Conservation (phyloP, 1,284 basidiomycete species). For the Sparassis latifolia region DNA sequence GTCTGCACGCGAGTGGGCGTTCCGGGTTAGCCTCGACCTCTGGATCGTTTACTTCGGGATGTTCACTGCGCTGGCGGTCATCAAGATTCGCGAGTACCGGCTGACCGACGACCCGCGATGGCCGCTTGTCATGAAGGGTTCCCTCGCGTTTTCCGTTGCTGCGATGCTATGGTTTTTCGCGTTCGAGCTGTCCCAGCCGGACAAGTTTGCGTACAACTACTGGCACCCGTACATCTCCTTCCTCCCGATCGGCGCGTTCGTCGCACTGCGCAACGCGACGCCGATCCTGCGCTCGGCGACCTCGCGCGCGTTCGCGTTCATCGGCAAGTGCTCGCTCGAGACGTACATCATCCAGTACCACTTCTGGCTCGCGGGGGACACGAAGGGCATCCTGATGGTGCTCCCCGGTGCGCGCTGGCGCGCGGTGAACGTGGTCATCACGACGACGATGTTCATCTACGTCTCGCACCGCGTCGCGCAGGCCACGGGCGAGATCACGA, state of each 20-base stretch:
- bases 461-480: constrained; percentile 70
- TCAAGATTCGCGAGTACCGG: constrained; percentile 71
- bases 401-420: constrained; percentile 72
- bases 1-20: constrained; percentile 82
- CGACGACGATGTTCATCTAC: constrained; percentile 74
- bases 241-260: constrained; percentile 73
- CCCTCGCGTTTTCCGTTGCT: constrained; percentile 43
- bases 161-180: constrained; percentile 72
- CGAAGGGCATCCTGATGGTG: constrained; percentile 76
- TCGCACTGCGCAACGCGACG: constrained; percentile 72
- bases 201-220: constrained; percentile 79
- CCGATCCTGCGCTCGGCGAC: constrained; percentile 62
- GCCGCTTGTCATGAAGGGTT: constrained; percentile 43
- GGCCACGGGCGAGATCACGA: constrained; percentile 70
- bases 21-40: constrained; percentile 81
- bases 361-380: constrained; percentile 84
- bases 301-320: constrained; percentile 68
- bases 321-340: constrained; percentile 80
- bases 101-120: constrained; percentile 68
- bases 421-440: constrained; percentile 69
- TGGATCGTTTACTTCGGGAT: constrained; percentile 87
- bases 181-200: constrained; percentile 71
- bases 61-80: constrained; percentile 66
- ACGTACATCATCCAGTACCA: constrained; percentile 89
- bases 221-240: constrained; percentile 84